Conservation (phyloP, 768 basidiomycete species). For the Porpolomopsis calyptriformis region DNA sequence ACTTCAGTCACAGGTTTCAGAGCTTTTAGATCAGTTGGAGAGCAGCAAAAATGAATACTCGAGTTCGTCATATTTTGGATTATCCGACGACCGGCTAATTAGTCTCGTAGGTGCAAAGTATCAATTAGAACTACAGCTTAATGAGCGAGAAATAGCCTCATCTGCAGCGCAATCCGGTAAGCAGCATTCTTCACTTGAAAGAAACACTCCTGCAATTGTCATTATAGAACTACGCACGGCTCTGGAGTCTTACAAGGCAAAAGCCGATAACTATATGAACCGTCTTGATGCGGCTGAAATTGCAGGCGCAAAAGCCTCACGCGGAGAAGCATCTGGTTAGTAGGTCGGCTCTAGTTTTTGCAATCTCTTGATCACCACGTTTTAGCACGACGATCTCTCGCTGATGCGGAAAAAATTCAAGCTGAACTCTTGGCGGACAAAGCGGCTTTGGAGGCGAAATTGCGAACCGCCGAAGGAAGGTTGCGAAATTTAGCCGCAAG, state of each 20-base stretch:
- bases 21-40: conserved; percentile 49
- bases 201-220: not conserved
- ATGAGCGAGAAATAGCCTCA: conserved; percentile 31
- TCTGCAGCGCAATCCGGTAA: conserved; percentile 49
- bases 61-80: conserved; percentile 29
- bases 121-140: not conserved
- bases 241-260: conserved; percentile 54
- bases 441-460: conserved; percentile 38
- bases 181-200: not conserved
- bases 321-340: conserved; percentile 54
- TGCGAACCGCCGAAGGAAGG: conserved; percentile 41
- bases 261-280: conserved; percentile 46
- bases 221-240: conserved; percentile 49
- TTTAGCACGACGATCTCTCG: conserved; percentile 49
- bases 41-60: conserved; percentile 44
- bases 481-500: conserved; percentile 50
- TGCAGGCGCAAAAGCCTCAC: conserved; percentile 50
- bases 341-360: not conserved
- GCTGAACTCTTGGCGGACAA: conserved; percentile 41
- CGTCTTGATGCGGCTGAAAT: conserved; percentile 62
- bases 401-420: conserved; percentile 51
- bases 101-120: conserved; percentile 12
- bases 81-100: conserved; percentile 56
- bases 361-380: conserved; percentile 7
- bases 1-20: conserved; percentile 42